Base-by-base conservation (phyloP, 345 rosid genomes). In the Psidium guajava region DNA sequence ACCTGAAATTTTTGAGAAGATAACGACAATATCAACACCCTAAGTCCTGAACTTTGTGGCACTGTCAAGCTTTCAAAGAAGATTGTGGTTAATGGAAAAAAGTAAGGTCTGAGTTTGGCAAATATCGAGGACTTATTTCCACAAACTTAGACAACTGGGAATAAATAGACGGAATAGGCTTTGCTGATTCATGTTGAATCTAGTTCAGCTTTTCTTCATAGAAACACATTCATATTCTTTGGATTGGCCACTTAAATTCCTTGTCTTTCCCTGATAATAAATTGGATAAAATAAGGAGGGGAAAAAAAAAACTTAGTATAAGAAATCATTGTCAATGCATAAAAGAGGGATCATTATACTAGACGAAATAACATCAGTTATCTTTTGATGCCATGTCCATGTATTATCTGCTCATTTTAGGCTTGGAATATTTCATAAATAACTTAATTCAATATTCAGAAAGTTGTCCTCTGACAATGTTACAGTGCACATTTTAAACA, bases 1-100 rank as follows among this genome's bases (percentile, higher is more conserved):
- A 96, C 96, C 99, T 96, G 93, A 86, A 82, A 81, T 81, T 84
- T 9, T 84, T 85, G 32, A 83, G 53, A 85, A 24, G 51, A 83
- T 47, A 86, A 69, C 80, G 36, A 69, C 25, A 69, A 18, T 69
- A 69, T 69, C 47, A 69, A 20, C 36, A 69, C 42, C 47, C 25
- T 18, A 36, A 18, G 80, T 69, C 32, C n/a, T 24, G 32, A 86
- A 64, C 73, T 42, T 52, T 27, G 44, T 52, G 58, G 57, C 57
- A 52, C 58, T 8, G 36, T 51, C 56, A 51, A 82, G 44, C 25
- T 82, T 52, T 44, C 21, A 11, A 52, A 82, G 80, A 69, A 20
- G 13, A 36, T 36, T 69, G 22, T 36, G 47, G 25, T 36, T 20
- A 36, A 20, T 44, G 7, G 25, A 69, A 69, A 69, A 47, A 69